Percentiles rank a stretch among this genome's conserved stretches.
Conservation (phyloP, 352 stramenopile species). For the Phytophthora aleatoria region DNA sequence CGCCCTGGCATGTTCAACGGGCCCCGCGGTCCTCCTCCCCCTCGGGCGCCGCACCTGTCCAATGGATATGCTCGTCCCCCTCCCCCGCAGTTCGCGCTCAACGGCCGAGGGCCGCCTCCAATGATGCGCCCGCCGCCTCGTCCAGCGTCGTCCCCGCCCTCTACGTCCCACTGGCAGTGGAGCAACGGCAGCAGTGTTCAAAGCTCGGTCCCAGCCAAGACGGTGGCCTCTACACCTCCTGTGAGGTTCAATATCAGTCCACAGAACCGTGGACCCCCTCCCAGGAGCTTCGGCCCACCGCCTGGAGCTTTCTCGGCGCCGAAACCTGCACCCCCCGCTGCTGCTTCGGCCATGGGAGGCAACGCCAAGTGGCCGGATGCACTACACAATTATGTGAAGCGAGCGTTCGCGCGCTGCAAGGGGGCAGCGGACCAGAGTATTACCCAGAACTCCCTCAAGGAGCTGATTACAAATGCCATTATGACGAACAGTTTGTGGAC, state of each 20-base stretch:
- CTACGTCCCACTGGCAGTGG: conserved; percentile 71
- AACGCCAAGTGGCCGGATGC: conserved; percentile 84
- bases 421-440: conserved; percentile 74
- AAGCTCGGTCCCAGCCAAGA: conserved; percentile 5
- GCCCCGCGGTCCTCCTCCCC: conserved; percentile 29
- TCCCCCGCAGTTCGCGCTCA: conserved; percentile 24
- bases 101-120: conserved; percentile 30
- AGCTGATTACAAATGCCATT: conserved; percentile 84
- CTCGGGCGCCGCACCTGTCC: conserved; percentile 13
- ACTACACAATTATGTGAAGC: conserved; percentile 88
- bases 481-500: conserved; percentile 86
- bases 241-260: conserved; percentile 54
- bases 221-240: conserved; percentile 30
- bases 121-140: conserved; percentile 51
- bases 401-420: conserved; percentile 81
- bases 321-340: conserved; percentile 9
- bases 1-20: conserved; percentile 30
- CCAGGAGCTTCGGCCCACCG: conserved; percentile 27
- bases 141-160: conserved; percentile 24
- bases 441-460: conserved; percentile 82
- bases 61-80: conserved; percentile 29
- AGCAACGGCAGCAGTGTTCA: conserved; percentile 43
- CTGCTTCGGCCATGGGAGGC: conserved; percentile 25
- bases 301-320: conserved; percentile 17
- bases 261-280: conserved; percentile 16